Evolutionary conservation across 2,329 filamentous ascomycete species (phyloP).

Genomic region (Zelopaecilomyces penicillatus): DNA sequence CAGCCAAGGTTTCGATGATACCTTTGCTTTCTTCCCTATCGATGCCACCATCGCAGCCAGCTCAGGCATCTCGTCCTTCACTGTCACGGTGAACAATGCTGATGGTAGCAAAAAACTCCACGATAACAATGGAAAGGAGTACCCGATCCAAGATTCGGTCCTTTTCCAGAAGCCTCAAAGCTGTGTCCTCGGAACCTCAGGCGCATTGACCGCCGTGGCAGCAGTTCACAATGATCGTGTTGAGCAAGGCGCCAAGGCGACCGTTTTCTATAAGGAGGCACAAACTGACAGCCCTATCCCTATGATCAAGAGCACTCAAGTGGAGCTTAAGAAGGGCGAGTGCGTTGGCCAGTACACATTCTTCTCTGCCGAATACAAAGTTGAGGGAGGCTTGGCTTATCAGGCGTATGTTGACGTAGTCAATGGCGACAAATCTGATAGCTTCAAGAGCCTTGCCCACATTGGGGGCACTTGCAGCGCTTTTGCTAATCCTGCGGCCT

Average conservation of each 20-base stretch:
- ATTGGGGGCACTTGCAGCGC: slow-evolving; percentile 35
- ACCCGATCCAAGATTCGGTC: slow-evolving; percentile 45
- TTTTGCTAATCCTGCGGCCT: slow-evolving; percentile 29
- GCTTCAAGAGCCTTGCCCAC: slow-evolving; percentile 39
- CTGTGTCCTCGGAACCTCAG: slow-evolving; percentile 38
- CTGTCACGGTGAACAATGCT: slow-evolving; percentile 39
- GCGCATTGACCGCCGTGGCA: slow-evolving; percentile 36
- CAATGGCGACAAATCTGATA: slow-evolving; percentile 33
- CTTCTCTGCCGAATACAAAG: slow-evolving; percentile 34
- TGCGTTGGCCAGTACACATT: slow-evolving; percentile 42
- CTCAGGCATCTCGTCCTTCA: slow-evolving; percentile 54
- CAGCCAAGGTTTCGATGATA: slow-evolving; percentile 51
- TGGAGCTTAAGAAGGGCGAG: slow-evolving; percentile 33
- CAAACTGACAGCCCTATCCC: slow-evolving; percentile 35
- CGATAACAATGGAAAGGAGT: slow-evolving; percentile 51
- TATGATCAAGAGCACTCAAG: slow-evolving; percentile 26
- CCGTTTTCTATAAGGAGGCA: slow-evolving; percentile 35
- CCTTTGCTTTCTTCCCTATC: slow-evolving; percentile 47
- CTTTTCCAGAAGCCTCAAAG: slow-evolving; percentile 49
- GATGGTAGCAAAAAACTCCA: slow-evolving; percentile 37
- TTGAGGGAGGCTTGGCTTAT: slow-evolving; percentile 35
- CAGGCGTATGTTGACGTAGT: slow-evolving; percentile 38
- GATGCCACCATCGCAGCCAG: slow-evolving; percentile 44
- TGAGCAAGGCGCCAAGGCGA: slow-evolving; percentile 31
- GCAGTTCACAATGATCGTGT: slow-evolving; percentile 41